Conservation (phyloP, 768 basidiomycete species). For the Russula ochroleuca region DNA sequence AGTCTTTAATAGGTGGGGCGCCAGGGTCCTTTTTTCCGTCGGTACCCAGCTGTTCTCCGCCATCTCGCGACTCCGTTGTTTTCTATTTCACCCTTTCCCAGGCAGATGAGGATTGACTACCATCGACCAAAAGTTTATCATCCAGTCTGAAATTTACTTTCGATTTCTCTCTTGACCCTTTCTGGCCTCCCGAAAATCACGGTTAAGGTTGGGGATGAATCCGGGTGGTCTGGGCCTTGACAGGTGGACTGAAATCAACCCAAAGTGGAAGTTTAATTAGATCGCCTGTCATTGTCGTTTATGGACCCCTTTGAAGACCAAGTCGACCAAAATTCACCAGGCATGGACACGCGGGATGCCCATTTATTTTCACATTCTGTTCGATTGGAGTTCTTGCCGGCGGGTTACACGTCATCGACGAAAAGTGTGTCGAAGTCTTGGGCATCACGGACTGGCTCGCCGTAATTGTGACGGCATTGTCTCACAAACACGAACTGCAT, state of each 20-base stretch:
- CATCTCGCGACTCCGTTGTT: not conserved
- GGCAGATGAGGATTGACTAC: too few species aligned
- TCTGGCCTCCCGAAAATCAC: not conserved
- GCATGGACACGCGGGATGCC: not conserved
- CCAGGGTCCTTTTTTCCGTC: not conserved
- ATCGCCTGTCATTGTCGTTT: not conserved
- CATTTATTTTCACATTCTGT: slow-evolving; percentile 1
- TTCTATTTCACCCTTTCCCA: too few species aligned
- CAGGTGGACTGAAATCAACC: not conserved
- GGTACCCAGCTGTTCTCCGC: not conserved
- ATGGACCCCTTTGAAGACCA: not conserved
- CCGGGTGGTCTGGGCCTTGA: not conserved
- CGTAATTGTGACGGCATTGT: slow-evolving; percentile 8
- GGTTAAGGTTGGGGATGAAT: not conserved
- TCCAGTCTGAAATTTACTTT: not conserved
- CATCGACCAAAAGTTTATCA: not conserved
- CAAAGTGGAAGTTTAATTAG: not conserved
- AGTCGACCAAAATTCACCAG: slow-evolving; percentile 41
- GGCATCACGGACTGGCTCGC: not conserved
- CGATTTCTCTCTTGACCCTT: not conserved
- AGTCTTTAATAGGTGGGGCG: not conserved
- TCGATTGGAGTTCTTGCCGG: slow-evolving; percentile 3
- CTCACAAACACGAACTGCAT: slow-evolving; percentile 1
- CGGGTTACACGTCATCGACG: slow-evolving; percentile 5
- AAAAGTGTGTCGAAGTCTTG: not conserved